Evolutionary conservation across 75 land plant genomes (phyloP), one percentile per base, ranked within the genome.

Genomic region (Cunninghamia lanceolata): DNA sequence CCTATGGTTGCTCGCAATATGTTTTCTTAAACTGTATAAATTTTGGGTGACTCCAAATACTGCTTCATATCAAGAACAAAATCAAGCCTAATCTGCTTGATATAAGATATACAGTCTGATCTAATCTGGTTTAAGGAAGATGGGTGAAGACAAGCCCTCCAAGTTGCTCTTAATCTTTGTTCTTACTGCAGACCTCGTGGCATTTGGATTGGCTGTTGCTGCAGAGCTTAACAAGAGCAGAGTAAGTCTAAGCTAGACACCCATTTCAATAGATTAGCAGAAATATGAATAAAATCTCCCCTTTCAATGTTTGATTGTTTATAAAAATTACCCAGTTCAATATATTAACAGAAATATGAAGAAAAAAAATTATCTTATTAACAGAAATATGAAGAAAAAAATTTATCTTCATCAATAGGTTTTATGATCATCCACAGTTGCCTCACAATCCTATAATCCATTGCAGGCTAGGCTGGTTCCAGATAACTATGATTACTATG

Each of bases 401-500:
- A n/a, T n/a, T 21, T 11, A 71, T 9, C 9, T 71, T 71, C 15
- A 34, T 71, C 3, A 71, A 34, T 71, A 30, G 75, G 75, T 1
- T 71, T 71, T 30, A 34, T 63, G 68, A 63, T 63, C 28, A 25
- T 71, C 15, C 13, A 34, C 3, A 2, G 75, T 71, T 71, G 34
- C 36, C 16, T 71, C 15, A 71, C 36, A 32, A 71, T 71, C 9
- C 9, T 71, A 0, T 45, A 35, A 38, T 80, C 32, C 4, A 36
- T 42, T 35, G 68, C 90, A 90, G 94, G 94, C 87, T 52, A n/a
- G 5, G 8, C 77, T 85, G 25, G 83, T 35, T 43, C 13, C 82
- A 16, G 89, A 90, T 87, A 53, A 28, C 7, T 36, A 82, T 25
- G 56, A 84, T 17, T 83, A 87, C 36, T 90, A 91, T 11, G 86